Percentiles rank a stretch among this genome's conserved stretches.
Evolutionary conservation across 2,329 filamentous ascomycete species (phyloP).

Genomic region (Clonostachys rosea): DNA sequence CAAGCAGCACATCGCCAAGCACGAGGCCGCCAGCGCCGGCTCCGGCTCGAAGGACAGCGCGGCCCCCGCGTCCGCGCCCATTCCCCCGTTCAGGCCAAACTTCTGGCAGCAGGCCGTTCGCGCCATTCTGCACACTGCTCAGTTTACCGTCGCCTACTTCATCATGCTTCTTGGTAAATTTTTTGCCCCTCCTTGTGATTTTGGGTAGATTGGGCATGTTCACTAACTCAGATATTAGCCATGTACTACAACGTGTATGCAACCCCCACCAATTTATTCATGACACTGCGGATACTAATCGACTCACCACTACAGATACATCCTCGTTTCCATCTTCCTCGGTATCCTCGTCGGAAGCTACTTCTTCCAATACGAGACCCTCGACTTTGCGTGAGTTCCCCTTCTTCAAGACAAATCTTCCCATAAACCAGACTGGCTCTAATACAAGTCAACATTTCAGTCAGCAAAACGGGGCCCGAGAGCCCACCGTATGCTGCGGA

Average conservation of each 20-base stretch:
- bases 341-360: conserved; percentile 71
- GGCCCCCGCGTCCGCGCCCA: background rate
- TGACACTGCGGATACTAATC: too few relatives aligned
- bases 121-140: conserved; percentile 62
- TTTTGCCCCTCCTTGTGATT: background rate
- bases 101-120: conserved; percentile 62
- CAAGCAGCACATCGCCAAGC: conserved; percentile 36
- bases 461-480: conserved; percentile 18
- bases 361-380: conserved; percentile 66
- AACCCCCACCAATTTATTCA: too few relatives aligned
- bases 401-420: background rate
- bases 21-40: background rate
- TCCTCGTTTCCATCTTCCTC: conserved; percentile 78
- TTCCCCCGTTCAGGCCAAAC: conserved; percentile 47
- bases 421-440: background rate
- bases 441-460: conserved; percentile 4
- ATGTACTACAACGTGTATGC: conserved; percentile 55
- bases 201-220: too few relatives aligned
- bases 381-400: conserved; percentile 22
- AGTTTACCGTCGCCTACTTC: conserved; percentile 74
- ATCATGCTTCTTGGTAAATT: conserved; percentile 57
- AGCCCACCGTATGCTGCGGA: conserved; percentile 35
- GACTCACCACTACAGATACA: conserved; percentile 35
- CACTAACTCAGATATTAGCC: conserved; percentile 21
- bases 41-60: background rate